Conservation (phyloP, 2,329 filamentous ascomycete species). For the Sclerotinia subarctica region DNA sequence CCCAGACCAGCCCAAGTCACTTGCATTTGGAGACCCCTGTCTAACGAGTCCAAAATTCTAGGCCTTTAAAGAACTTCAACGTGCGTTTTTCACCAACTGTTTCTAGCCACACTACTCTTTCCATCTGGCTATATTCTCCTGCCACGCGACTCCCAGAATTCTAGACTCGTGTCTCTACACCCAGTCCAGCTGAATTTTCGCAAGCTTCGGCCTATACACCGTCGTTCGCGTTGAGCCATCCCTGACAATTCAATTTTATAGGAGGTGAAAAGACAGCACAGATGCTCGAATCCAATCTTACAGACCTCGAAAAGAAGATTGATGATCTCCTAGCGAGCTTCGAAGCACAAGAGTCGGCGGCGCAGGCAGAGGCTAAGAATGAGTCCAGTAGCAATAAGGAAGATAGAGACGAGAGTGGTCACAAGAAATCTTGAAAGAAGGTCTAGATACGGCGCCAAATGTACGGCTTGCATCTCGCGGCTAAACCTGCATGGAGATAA, state of each 20-base stretch:
- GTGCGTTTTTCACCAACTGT: slow-evolving; percentile 11
- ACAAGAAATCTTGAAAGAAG: not conserved
- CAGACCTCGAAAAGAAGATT: slow-evolving; percentile 52
- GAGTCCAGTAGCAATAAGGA: not conserved
- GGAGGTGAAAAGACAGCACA: slow-evolving; percentile 53
- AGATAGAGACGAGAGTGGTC: not conserved
- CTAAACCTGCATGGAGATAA: not conserved
- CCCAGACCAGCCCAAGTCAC: not conserved
- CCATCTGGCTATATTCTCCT: not conserved
- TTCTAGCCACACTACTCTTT: not conserved
- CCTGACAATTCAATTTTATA: slow-evolving; percentile 11
- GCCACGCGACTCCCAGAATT: not conserved
- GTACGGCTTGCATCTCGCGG: not conserved
- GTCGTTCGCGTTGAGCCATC: not conserved
- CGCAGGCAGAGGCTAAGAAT: not conserved
- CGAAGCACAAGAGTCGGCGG: slow-evolving; percentile 37
- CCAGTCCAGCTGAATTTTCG: not conserved
- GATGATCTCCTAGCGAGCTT: slow-evolving; percentile 52
- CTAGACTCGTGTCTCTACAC: not conserved
- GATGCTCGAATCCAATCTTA: slow-evolving; percentile 52
- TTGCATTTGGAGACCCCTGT: slow-evolving; percentile 9
- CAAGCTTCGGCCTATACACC: not conserved
- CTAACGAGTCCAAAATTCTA: slow-evolving; percentile 14
- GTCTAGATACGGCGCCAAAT: not conserved
- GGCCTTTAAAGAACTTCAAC: slow-evolving; percentile 20